Base-by-base conservation (phyloP, 2,329 filamentous ascomycete genomes). In the Dactylellina haptotyla region DNA sequence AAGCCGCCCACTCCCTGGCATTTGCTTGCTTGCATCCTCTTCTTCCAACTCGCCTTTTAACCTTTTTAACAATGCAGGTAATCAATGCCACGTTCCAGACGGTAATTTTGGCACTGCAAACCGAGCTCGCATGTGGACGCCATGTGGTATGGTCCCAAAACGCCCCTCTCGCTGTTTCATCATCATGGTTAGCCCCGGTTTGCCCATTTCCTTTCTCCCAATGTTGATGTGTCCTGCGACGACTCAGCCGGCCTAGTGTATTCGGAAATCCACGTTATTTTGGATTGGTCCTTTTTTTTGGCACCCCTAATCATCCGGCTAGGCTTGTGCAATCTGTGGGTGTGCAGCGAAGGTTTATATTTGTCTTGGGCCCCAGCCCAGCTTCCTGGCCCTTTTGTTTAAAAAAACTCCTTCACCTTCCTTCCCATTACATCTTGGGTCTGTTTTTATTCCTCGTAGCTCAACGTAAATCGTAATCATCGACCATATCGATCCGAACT, bases 121-220 rank as follows among this genome's bases (percentile, higher is more conserved):
- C 66, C 67, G 67, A 71, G 67, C 61, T 73, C 56, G 39, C 61
- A 73, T 73, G 69, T 66, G 54, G 39, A 37, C 50, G 69, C 69
- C 69, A 73, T 73, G 69, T 73, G 69, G 69, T 73, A 54, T 65
- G 48, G 34, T 43, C 45, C 14, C 41, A 46, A 46, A 18, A n/a
- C 12, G 16, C 41, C 41, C 61, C 48, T 59, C 61, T 39, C 45
- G 43, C 48, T 65, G 59, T 73, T 73, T 73, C 61, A 66, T 59
- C 69, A 41, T 73, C 69, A 66, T 58, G 69, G 69, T 73, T 73
- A 66, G 61, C 69, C 69, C 69, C 59, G 54, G 67, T 72, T 65
- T 45, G 62, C 48, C 32, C 56, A 46, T 61, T 61, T 61, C 56
- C 8, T 43, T 61, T 43, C 41, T 43, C 58, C 43, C 62, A 50